phyloP scores from a whole-genome alignment of 139 green algal genomes.

The Marvania coccoides region DNA sequence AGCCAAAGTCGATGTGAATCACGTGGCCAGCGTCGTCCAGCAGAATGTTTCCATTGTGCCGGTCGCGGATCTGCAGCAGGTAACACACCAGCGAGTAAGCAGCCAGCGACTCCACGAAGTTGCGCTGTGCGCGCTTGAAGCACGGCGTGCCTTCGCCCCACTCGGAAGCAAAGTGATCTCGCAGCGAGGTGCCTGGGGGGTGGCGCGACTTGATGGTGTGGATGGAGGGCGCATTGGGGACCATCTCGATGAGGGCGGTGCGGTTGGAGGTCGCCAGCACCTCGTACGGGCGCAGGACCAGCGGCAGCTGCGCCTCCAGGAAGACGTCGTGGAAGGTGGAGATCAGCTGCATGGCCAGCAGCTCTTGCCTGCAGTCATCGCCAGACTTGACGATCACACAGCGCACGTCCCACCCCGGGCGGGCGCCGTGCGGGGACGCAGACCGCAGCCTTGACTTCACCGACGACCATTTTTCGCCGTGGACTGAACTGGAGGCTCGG shows the following conservation, averaged over 20 bases:
- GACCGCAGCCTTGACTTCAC: conserved; percentile 45
- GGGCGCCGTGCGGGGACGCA: conserved; percentile 64
- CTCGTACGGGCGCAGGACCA: conserved; percentile 85
- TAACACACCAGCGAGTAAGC: conserved; percentile 79
- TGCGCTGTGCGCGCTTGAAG: conserved; percentile 66
- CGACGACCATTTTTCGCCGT: conserved; percentile 67
- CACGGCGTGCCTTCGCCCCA: conserved; percentile 43
- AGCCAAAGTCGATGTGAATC: conserved; percentile 99
- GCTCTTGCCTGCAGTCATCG: conserved; percentile 96
- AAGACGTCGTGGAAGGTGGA: conserved; percentile 78
- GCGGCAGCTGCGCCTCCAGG: conserved; percentile 71
- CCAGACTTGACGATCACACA: conserved; percentile 97
- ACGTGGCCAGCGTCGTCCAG: conserved; percentile 75
- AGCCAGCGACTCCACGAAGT: conserved; percentile 89
- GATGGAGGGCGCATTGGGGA: conserved; percentile 87
- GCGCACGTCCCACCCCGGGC: conserved; percentile 76
- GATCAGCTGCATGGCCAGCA: conserved; percentile 92
- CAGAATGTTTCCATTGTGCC: conserved; percentile 89
- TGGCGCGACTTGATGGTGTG: conserved; percentile 80
- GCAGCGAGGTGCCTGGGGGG: conserved; percentile 44
- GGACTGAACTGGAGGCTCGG: conserved; percentile 36
- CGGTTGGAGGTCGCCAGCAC: conserved; percentile 84
- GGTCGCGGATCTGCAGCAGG: conserved; percentile 70
- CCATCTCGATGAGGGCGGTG: conserved; percentile 95
- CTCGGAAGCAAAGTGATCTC: conserved; percentile 76